These are phyloP conservation scores for Phycomyces blakesleeanus DNA, from an alignment of 192 early-diverging fungal species.

Conservation along the genomic window DNA sequence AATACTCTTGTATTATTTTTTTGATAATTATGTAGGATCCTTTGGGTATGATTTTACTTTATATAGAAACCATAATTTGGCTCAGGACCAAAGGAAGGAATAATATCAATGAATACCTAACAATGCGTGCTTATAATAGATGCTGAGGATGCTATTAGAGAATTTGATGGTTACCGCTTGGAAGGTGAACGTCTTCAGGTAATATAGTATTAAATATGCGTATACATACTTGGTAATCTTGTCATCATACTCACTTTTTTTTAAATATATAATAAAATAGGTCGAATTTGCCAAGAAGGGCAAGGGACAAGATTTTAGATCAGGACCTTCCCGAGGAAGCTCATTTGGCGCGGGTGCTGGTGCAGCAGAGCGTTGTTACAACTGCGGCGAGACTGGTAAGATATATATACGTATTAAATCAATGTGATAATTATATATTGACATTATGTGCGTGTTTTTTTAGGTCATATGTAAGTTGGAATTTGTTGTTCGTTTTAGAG, in stretches of 20 bases:
- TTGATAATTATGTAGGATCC: conserved; percentile 4
- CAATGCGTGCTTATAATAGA: conserved; percentile 10
- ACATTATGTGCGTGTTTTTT: neutral
- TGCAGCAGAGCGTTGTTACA: conserved; percentile 29
- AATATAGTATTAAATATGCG: neutral
- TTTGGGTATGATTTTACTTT: neutral
- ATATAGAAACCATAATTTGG: neutral
- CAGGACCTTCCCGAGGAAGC: neutral
- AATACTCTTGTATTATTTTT: no score
- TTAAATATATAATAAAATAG: neutral
- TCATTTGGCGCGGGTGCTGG: neutral
- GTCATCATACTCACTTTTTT: neutral
- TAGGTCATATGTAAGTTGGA: conserved; percentile 21
- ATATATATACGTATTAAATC: neutral
- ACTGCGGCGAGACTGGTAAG: conserved; percentile 33
- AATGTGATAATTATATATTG: neutral
- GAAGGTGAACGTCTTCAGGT: conserved; percentile 28
- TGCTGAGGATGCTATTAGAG: conserved; percentile 29
- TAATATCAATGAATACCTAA: neutral
- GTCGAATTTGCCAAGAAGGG: conserved; percentile 19
- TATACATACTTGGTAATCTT: neutral
- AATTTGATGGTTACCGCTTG: conserved; percentile 28
- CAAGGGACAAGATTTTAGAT: conserved; percentile 1
- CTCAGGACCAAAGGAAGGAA: neutral
- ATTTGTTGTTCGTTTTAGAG: no score